Base-by-base conservation (phyloP, 805 yeast species). In the Spathaspora girioi region DNA sequence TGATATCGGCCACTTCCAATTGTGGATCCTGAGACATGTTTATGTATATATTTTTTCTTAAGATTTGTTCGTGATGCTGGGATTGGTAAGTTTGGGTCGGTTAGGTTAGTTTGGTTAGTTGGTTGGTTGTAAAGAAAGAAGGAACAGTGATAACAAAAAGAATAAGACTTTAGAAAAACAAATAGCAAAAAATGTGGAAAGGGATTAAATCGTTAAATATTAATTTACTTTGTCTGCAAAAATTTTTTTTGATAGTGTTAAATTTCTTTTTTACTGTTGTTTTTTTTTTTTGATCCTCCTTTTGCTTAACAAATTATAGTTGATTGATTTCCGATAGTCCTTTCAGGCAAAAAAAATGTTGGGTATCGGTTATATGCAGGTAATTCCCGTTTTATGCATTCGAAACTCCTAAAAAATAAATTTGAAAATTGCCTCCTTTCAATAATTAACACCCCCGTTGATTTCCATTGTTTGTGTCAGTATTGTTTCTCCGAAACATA, bases 1-100 rank as follows among this genome's bases (percentile, higher is more conserved):
- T 79, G 57, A 88, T 76, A 65, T 88, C 91, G 48, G 84, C 78
- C 20, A 54, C 52, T 38, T 68, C 74, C 35, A 59, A 53, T 43
- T 54, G 48, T 45, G 26, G 26, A 23, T 59, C 63, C 40, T 55
- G 50, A 20, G 59, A 45, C 46, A 44, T 44, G 9, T n/a, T 19
- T 40, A n/a, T 43, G 31, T 40, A 20, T 40, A 20, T 38, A 18
- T 15, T n/a, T n/a, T n/a, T n/a, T n/a, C n/a, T n/a, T n/a, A 12
- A 18, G 42, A 20, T 17, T 23, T 23, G 3, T 23, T 23, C 26
- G 43, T 17, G 43, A 11, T 40, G 43, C 15, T 5, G 9, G 43
- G 18, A 11, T 10, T 10, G 43, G 9, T 5, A 40, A 14, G 12
- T 31, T n/a, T n/a, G n/a, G n/a, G 35, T 31, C 8, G 8, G 35